Evolutionary conservation across 495 filamentous ascomycete species (phyloP), one percentile per base, ranked within the genome.

Genomic region (Lepidopterella palustris): DNA sequence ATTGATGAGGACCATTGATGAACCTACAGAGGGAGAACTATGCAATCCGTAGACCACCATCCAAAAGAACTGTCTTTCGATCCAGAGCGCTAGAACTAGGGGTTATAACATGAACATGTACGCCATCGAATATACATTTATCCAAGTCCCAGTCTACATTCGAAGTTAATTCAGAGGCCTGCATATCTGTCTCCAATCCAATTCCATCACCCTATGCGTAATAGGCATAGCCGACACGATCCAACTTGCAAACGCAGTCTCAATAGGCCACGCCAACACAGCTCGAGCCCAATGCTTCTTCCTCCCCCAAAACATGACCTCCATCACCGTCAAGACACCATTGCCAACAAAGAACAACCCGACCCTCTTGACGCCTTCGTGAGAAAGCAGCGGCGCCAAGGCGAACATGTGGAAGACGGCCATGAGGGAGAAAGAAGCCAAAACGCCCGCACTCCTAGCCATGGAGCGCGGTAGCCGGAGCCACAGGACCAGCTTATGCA

Each of bases 341-440:
- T 75, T 75, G 18, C 65, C 35, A 23, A 72, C 31, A 52, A 75
- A 75, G 57, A 75, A 75, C 23, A 69, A 8, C 24, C 59, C 67
- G 24, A 75, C 61, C 23, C 72, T 60, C 26, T 45, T 56, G 27
- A 69, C 45, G 6, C 62, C 67, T 48, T 68, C 62, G 18, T 28
- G 25, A 11, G 32, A 39, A 8, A 75, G 50, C 47, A 75, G 63
- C 1, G 72, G 71, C 20, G 57, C 54, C 27, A 75, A 29, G 5
- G 70, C 65, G 51, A 70, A 70, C 18, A 72, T 58, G 39, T 75
- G 72, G 59, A 75, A 75, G 11, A 67, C 20, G 8, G 63, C 70
- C 71, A 73, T 75, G 13, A 72, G 47, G 15, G n/a, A 54, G 48
- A 75, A 75, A 11, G 66, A 68, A 10, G 61, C 68, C 0, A 75